Evolutionary conservation across 441 rosid genomes (phyloP).

Genomic region (Iberis amara): DNA sequence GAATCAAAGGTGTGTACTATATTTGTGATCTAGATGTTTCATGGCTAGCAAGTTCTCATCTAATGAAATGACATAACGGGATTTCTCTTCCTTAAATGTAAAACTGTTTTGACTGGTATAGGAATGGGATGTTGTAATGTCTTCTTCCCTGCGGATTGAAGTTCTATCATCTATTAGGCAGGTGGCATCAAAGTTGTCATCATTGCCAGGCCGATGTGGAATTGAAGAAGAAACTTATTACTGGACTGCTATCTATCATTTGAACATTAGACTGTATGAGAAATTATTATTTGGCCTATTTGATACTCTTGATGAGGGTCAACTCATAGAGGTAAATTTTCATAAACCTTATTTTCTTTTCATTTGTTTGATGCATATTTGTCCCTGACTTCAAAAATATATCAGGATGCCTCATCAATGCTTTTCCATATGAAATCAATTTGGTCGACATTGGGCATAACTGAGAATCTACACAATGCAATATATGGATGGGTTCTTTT

Average conservation of each 20-base stretch:
- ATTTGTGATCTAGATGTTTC: constrained; percentile 21
- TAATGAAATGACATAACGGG: constrained; percentile 21
- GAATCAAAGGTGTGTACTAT: constrained; percentile 57
- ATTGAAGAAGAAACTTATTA: constrained; percentile 68
- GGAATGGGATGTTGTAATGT: constrained; percentile 76
- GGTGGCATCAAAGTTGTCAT: constrained; percentile 53
- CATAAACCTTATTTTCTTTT: constrained; percentile 20
- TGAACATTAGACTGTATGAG: constrained; percentile 78
- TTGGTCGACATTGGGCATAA: constrained; percentile 90
- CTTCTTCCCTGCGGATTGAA: constrained; percentile 72
- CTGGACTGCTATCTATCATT: constrained; percentile 77
- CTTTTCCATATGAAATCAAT: constrained; percentile 58
- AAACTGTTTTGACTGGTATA: constrained; percentile 35
- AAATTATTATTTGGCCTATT: constrained; percentile 67
- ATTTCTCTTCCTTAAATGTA: constrained; percentile 24
- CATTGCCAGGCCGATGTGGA: constrained; percentile 59
- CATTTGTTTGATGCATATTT: constrained; percentile 10
- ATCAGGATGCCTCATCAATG: constrained; percentile 68
- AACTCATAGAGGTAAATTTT: constrained; percentile 72
- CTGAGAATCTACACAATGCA: constrained; percentile 70
- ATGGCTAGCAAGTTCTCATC: constrained; percentile 7
- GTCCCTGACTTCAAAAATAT: constrained; percentile 26
- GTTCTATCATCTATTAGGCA: constrained; percentile 67
- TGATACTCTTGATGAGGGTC: constrained; percentile 92
- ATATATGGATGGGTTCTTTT: constrained; percentile 79